Conservation (phyloP, 305 asterid species). For the Caryopteris hybrid region DNA sequence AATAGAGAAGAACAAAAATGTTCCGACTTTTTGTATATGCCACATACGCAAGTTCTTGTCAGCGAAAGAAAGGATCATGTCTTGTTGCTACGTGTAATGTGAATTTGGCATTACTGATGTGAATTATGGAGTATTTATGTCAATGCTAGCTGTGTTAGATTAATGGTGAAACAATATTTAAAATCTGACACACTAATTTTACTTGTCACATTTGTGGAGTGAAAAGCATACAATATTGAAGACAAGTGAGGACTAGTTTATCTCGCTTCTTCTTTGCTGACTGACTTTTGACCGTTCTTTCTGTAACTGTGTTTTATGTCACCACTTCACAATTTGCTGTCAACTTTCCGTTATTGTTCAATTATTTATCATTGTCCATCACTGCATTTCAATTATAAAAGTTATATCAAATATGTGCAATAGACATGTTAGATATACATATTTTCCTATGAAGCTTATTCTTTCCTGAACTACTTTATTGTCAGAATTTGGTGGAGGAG, state of each 20-base stretch:
- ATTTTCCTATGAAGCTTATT: neutral
- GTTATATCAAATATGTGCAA: neutral
- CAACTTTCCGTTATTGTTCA: neutral
- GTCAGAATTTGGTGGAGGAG: constrained; percentile 94
- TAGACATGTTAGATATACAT: neutral
- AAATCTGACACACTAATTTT: neutral
- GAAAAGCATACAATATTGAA: too few species aligned
- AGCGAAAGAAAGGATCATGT: neutral
- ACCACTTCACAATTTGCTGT: neutral
- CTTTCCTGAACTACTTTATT: neutral
- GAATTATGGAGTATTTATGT: neutral
- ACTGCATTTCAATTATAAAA: neutral
- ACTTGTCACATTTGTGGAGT: neutral
- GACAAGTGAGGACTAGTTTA: neutral
- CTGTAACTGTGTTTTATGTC: neutral
- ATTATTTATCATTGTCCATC: neutral
- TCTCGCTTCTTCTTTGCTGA: neutral
- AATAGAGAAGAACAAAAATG: neutral
- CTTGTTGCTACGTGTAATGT: neutral
- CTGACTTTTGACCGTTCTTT: neutral
- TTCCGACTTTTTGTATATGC: neutral
- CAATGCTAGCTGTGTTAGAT: neutral
- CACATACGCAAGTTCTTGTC: neutral
- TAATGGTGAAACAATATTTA: neutral
- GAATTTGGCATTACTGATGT: neutral